These are phyloP conservation scores for Macrocystidia cucumis DNA, from an alignment of 1,284 basidiomycete genomes.

Conservation along the genomic window DNA sequence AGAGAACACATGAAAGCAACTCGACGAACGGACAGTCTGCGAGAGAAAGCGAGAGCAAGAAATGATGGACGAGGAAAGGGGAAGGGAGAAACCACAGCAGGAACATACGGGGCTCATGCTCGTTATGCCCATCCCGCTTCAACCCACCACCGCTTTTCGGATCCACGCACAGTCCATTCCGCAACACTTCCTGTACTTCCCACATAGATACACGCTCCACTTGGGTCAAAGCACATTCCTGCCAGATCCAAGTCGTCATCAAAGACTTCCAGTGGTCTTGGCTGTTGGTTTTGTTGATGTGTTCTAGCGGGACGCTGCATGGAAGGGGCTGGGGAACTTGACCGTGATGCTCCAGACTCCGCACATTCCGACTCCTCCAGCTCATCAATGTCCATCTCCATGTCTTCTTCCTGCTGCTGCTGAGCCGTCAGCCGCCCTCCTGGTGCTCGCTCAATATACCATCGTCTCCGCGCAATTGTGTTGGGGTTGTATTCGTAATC, in stretches of 20 bases:
- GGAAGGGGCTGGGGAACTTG: constrained; percentile 14
- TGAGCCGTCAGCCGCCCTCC: too few species aligned
- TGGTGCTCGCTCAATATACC: constrained; percentile 10
- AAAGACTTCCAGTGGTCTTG: constrained; percentile 12
- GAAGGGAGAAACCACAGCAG: too few species aligned
- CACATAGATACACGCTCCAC: constrained; percentile 60
- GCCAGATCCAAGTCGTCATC: constrained; percentile 55
- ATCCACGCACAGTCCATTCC: constrained; percentile 57
- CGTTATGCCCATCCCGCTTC: constrained; percentile 26
- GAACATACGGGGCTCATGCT: too few species aligned
- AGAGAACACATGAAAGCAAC: too few species aligned
- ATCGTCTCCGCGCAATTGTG: constrained; percentile 8
- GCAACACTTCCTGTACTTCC: constrained; percentile 53
- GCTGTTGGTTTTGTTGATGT: constrained; percentile 1
- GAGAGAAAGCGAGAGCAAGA: too few species aligned
- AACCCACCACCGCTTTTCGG: constrained; percentile 57
- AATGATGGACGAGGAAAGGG: too few species aligned
- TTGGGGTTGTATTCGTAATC: constrained; percentile 20
- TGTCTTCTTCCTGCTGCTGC: constrained; percentile 13
- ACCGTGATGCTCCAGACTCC: constrained; percentile 19
- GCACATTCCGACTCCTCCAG: constrained; percentile 19
- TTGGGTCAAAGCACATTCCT: constrained; percentile 69
- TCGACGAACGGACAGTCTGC: too few species aligned
- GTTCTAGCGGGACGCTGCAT: constrained; percentile 7
- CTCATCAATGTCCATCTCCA: constrained; percentile 23